Evolutionary conservation across 345 rosid genomes (phyloP), one percentile per base, ranked within the genome.

Genomic region (Boechera stricta): DNA sequence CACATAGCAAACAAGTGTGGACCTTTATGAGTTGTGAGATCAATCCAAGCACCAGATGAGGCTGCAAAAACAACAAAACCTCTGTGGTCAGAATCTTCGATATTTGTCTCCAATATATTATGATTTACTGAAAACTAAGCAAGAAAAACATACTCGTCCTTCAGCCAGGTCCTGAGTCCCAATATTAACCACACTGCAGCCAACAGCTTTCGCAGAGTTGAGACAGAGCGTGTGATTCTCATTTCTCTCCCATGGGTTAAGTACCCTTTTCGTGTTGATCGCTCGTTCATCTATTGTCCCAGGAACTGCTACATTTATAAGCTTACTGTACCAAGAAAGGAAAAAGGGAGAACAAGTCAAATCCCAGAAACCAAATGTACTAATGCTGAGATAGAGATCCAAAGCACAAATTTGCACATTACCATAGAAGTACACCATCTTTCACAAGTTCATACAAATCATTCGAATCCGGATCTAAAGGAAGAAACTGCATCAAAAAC

Each of bases 11-110:
- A 56, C 18, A 26, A 9, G 33, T 36, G 31, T 55, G 48, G 12
- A 92, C 99, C 99, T 95, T 95, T 70, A 95, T 92, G 75, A 92
- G 94, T 83, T 95, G 97, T 77, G 99, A 90, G 71, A 95, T 92
- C 88, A 95, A 76, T 47, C 98, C 97, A 82, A 92, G 92, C n/a
- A 94, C 79, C 69, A 90, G 84, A 87, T 95, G 98, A 73, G 98
- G 92, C 97, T 94, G 86, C 88, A 84, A 71, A 74, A 65, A 45
- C 9, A 64, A 81, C 31, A 21, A 75, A 77, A 56, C 5, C 2
- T 61, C 16, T 6, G 21, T 3, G 26, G 47, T 73, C 59, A 73
- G 42, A 67, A 67, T 33, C 58, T 24, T 18, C 10, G 1, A 49
- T 16, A 58, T 21, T n/a, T 4, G 2, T 49, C 52, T 49, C 69